Evolutionary conservation across 2,329 filamentous ascomycete genomes (phyloP).

Genomic region (Emmonsia crescens): DNA sequence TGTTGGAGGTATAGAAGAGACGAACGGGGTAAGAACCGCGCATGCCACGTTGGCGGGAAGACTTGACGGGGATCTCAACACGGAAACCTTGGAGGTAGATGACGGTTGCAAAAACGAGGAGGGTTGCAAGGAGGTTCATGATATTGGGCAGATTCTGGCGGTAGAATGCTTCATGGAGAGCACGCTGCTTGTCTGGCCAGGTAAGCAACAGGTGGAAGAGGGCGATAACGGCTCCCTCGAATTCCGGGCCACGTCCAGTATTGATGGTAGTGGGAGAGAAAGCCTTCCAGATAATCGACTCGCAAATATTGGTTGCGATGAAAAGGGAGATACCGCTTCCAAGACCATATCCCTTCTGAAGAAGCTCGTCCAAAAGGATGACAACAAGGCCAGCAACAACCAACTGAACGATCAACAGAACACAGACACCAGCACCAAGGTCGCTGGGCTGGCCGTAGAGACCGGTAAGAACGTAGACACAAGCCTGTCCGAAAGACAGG

Average conservation of each 20-base stretch:
- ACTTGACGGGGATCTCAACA: conserved; percentile 99
- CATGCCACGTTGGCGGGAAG: conserved; percentile 94
- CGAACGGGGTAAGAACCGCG: conserved; percentile 96
- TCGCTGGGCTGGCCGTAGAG: conserved; percentile 96
- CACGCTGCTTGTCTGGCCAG: conserved; percentile 98
- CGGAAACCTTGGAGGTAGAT: conserved; percentile 99
- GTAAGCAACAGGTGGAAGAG: conserved; percentile 39
- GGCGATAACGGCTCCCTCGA: conserved; percentile 16
- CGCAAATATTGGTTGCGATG: conserved; percentile 99
- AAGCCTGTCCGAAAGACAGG: conserved; percentile 92
- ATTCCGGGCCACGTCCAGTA: conserved; percentile 96
- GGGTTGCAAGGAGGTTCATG: conserved; percentile 93
- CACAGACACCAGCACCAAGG: conserved; percentile 94
- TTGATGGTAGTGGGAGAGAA: conserved; percentile 99
- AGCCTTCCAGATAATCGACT: conserved; percentile 99
- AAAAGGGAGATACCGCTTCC: conserved; percentile 98
- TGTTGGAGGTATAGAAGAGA: conserved; percentile 99
- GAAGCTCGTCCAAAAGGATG: conserved; percentile 95
- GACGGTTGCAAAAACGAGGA: conserved; percentile 88
- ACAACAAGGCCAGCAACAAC: conserved; percentile 97
- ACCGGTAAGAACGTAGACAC: conserved; percentile 95
- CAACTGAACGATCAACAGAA: conserved; percentile 94
- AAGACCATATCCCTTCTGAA: conserved; percentile 98
- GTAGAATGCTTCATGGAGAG: conserved; percentile 97
- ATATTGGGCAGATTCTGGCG: conserved; percentile 98